phyloP scores from a whole-genome alignment of 2,329 filamentous ascomycete genomes.

The Ustilaginoidea virens region DNA sequence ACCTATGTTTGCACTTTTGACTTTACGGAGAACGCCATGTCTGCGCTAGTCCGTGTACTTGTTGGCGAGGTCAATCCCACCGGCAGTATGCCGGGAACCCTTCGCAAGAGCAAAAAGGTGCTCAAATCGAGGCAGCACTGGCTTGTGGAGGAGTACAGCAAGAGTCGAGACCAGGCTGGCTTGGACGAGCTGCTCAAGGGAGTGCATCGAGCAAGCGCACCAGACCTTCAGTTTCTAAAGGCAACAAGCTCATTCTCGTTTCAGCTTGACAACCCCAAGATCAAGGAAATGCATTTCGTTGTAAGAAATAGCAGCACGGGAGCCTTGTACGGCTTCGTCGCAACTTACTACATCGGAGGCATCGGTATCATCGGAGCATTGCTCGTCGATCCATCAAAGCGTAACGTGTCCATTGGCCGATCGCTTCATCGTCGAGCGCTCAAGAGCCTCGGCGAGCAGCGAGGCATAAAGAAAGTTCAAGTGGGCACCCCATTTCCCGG shows the following conservation, averaged over 20 bases:
- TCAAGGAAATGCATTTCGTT: constrained; percentile 77
- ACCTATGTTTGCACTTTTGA: constrained; percentile 95
- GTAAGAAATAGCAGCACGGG: constrained; percentile 88
- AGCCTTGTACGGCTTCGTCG: constrained; percentile 80
- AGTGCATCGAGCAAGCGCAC: constrained; percentile 50
- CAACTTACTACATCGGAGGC: constrained; percentile 63
- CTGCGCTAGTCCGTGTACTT: constrained; percentile 66
- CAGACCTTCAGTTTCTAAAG: constrained; percentile 53
- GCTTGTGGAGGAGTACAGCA: constrained; percentile 82
- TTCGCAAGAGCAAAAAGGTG: constrained; percentile 75
- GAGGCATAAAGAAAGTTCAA: constrained; percentile 64
- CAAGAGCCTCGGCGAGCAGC: constrained; percentile 52
- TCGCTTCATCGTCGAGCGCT: constrained; percentile 80
- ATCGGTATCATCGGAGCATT: constrained; percentile 69
- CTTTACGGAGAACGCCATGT: constrained; percentile 84
- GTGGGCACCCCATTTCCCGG: constrained; percentile 68
- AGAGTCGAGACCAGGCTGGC: constrained; percentile 57
- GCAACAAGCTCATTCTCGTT: constrained; percentile 62
- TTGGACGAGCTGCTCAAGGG: constrained; percentile 61
- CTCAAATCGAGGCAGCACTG: constrained; percentile 86
- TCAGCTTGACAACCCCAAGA: constrained; percentile 50
- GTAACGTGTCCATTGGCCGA: constrained; percentile 79
- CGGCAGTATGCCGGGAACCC: constrained; percentile 52
- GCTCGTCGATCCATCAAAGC: constrained; percentile 76
- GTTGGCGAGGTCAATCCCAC: constrained; percentile 56